These are phyloP conservation scores for Colletotrichum sp. DNA, from an alignment of 2,329 filamentous ascomycete genomes.

Conservation along the genomic window DNA sequence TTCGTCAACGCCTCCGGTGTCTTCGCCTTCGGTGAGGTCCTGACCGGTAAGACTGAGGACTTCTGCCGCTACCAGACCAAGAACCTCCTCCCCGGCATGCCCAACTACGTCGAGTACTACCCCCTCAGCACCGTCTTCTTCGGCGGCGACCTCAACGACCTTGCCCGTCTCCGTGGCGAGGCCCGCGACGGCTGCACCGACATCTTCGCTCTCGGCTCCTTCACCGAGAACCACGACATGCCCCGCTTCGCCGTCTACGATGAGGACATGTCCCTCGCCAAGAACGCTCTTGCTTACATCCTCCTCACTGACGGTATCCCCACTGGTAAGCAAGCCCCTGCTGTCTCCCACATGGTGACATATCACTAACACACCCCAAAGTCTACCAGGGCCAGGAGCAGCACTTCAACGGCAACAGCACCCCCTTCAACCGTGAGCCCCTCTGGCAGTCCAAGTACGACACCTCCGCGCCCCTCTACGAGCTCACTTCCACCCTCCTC, in stretches of 20 bases:
- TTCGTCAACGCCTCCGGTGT: constrained; percentile 61
- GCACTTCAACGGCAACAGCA: constrained; percentile 52
- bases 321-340: constrained; percentile 34
- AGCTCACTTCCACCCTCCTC: constrained; percentile 6
- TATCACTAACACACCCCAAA: neutral
- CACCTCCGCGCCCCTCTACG: constrained; percentile 51
- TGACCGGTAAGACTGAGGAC: constrained; percentile 55
- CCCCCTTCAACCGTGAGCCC: constrained; percentile 61
- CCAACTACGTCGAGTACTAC: constrained; percentile 64
- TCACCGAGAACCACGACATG: constrained; percentile 65
- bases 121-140: constrained; percentile 20
- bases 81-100: constrained; percentile 58
- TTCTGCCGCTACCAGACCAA: constrained; percentile 61
- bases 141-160: constrained; percentile 28
- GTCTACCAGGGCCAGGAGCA: constrained; percentile 73
- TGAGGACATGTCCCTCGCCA: constrained; percentile 58
- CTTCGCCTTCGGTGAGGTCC: constrained; percentile 67
- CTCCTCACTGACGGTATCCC: constrained; percentile 66
- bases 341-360: neutral
- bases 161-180: constrained; percentile 27
- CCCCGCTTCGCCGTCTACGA: constrained; percentile 54
- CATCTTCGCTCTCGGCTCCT: constrained; percentile 40
- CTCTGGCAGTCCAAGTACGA: constrained; percentile 61
- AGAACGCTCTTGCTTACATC: constrained; percentile 66
- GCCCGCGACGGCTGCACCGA: constrained; percentile 12